These are phyloP conservation scores for Aphanoascus verrucosus DNA, from an alignment of 2,329 filamentous ascomycete species.

Conservation along the genomic window DNA sequence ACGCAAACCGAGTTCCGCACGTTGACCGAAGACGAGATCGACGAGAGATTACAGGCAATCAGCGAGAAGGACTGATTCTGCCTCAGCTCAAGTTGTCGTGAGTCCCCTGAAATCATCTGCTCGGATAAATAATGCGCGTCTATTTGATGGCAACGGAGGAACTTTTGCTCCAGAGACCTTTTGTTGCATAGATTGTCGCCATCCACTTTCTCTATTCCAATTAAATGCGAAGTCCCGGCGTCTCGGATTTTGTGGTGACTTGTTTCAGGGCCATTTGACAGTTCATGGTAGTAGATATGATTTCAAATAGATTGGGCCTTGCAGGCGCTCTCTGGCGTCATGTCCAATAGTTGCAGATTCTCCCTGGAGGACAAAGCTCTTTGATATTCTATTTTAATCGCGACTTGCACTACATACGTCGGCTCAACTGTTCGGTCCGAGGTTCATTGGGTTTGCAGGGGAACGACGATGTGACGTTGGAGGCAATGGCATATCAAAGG, in stretches of 20 bases:
- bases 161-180: background rate
- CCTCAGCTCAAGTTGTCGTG: conserved; percentile 1
- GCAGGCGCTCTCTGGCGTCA: background rate
- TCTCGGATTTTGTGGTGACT: conserved; percentile 5
- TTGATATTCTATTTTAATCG: conserved; percentile 12
- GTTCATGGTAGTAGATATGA: conserved; percentile 4
- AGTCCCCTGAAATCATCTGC: background rate
- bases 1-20: conserved; percentile 70
- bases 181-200: conserved; percentile 1
- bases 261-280: conserved; percentile 6
- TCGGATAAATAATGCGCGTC: background rate
- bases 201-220: conserved; percentile 2
- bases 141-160: conserved; percentile 7
- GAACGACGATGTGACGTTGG: background rate
- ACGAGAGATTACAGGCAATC: conserved; percentile 94
- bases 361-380: background rate
- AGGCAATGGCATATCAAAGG: conserved; percentile 1
- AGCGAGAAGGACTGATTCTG: conserved; percentile 81
- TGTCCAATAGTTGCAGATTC: background rate
- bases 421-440: background rate
- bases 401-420: conserved; percentile 8
- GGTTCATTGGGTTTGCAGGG: conserved; percentile 1
- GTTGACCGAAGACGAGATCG: conserved; percentile 94
- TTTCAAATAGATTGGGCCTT: conserved; percentile 7
- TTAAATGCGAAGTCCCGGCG: conserved; percentile 7